A percentile compares a stretch with the other conserved stretches of the same genome.
These are phyloP conservation scores for Penicillium sp. DNA, from an alignment of 2,329 filamentous ascomycete species.

Conservation along the genomic window DNA sequence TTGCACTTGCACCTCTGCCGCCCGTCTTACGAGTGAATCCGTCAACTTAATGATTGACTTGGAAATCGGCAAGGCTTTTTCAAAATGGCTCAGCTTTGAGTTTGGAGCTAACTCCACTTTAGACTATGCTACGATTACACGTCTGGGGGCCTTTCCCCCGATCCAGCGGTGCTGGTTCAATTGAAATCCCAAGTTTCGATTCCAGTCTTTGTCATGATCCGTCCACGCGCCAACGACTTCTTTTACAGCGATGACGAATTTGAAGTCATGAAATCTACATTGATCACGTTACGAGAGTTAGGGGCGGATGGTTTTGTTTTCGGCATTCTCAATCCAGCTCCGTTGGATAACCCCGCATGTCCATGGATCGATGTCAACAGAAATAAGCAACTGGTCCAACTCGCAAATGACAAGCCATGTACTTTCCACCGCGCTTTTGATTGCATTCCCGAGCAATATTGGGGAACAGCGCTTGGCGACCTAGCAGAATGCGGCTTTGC, in stretches of 20 bases:
- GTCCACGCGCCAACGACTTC: slow-evolving; percentile 51
- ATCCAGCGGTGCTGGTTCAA: slow-evolving; percentile 21
- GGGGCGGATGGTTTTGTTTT: slow-evolving; percentile 54
- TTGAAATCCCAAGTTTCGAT: slow-evolving; percentile 30
- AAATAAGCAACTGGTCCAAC: slow-evolving; percentile 44
- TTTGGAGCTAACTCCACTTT: background rate
- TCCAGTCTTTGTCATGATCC: slow-evolving; percentile 56
- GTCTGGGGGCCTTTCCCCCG: slow-evolving; percentile 18
- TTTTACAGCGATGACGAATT: slow-evolving; percentile 45
- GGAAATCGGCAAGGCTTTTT: too few species aligned
- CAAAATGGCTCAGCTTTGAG: background rate
- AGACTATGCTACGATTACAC: slow-evolving; percentile 24
- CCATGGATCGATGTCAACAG: slow-evolving; percentile 41
- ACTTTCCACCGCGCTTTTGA: slow-evolving; percentile 60
- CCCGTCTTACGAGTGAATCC: background rate
- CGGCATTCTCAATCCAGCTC: slow-evolving; percentile 42
- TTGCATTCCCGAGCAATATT: slow-evolving; percentile 28
- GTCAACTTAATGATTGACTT: background rate
- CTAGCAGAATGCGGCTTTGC: slow-evolving; percentile 48
- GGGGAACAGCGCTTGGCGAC: slow-evolving; percentile 30
- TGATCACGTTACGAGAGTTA: slow-evolving; percentile 36
- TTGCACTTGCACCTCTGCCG: background rate
- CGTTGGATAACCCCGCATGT: background rate
- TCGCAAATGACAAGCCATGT: slow-evolving; percentile 47
- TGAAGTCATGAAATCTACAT: slow-evolving; percentile 43